Base-by-base conservation (phyloP, 768 basidiomycete genomes). In the Boletus rubroflammeus region DNA sequence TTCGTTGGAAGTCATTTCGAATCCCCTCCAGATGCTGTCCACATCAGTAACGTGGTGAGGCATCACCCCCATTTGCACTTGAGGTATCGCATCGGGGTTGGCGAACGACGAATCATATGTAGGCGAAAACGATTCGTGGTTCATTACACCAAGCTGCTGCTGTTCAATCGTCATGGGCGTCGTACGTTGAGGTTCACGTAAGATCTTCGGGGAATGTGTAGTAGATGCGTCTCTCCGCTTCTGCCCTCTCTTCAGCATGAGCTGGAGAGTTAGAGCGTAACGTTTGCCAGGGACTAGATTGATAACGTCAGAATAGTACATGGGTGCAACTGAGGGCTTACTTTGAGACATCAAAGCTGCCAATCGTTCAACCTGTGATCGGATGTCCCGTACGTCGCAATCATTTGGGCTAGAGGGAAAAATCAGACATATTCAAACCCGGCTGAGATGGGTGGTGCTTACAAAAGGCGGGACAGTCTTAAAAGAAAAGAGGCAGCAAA, bases 401-500 rank as follows among this genome's bases (percentile, higher is more conserved):
- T 94, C 90, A 40, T 84, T 82, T 0, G 94, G 94, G 76, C 90
- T 92, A 59, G n/a, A 36, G 25, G 42, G 10, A 7, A 21, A 38
- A 47, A 35, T 35, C 21, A 48, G 44, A 49, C 50, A 41, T 26
- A 21, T 29, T 11, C 11, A 26, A 36, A 41, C 17, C 29, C 28
- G 34, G 17, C n/a, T 1, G 13, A 32, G 35, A 39, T 23, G 3
- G 5, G 34, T 9, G n/a, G 11, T 25, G 72, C 90, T 72, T 66
- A 93, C 90, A 97, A 95, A 38, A 98, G 77, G 25, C 94, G 83
- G 35, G 86, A 84, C 45, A 97, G 76, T 31, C 94, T 86, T 46
- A 98, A 77, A 55, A 96, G 76, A 70, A 98, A 89, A 4, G 92
- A 91, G 13, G 93, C 94, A 21, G 90, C 82, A 72, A 98, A 98